phyloP scores from a whole-genome alignment of 176 grass and related monocot genomes.

The Tillandsia leiboldiana region DNA sequence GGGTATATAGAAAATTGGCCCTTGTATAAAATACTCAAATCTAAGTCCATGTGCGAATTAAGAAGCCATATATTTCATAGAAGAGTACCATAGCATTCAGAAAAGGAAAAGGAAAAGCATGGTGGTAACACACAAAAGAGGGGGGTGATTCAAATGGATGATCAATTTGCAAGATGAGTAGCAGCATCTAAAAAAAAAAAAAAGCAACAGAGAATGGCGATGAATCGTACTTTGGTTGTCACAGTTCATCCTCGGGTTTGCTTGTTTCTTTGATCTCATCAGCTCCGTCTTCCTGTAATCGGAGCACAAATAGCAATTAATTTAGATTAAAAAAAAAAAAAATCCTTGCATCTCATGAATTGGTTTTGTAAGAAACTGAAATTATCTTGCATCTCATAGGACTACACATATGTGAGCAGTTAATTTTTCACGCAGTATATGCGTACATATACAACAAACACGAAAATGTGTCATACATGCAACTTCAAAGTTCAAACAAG shows the following conservation, averaged over 20 bases:
- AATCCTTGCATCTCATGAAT: too few relatives aligned
- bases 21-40: too few relatives aligned
- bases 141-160: not conserved
- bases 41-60: not conserved
- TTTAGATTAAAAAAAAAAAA: not conserved
- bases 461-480: too few relatives aligned
- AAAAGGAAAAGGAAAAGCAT: not conserved
- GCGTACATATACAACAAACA: too few relatives aligned
- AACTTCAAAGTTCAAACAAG: too few relatives aligned
- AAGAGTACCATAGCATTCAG: not conserved
- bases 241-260: not conserved
- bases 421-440: too few relatives aligned
- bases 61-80: constrained; percentile 1
- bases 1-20: too few relatives aligned
- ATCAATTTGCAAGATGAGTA: not conserved
- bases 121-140: not conserved
- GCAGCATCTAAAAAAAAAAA: not conserved
- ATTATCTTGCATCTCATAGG: too few relatives aligned
- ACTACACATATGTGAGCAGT: too few relatives aligned
- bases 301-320: not conserved
- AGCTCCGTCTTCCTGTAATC: not conserved
- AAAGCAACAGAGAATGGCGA: not conserved
- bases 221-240: not conserved
- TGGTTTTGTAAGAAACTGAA: too few relatives aligned
- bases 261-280: constrained; percentile 4